Percentiles rank a stretch among this genome's conserved stretches.
Evolutionary conservation across 2,329 filamentous ascomycete species (phyloP).

Genomic region (Neonectria punicea): DNA sequence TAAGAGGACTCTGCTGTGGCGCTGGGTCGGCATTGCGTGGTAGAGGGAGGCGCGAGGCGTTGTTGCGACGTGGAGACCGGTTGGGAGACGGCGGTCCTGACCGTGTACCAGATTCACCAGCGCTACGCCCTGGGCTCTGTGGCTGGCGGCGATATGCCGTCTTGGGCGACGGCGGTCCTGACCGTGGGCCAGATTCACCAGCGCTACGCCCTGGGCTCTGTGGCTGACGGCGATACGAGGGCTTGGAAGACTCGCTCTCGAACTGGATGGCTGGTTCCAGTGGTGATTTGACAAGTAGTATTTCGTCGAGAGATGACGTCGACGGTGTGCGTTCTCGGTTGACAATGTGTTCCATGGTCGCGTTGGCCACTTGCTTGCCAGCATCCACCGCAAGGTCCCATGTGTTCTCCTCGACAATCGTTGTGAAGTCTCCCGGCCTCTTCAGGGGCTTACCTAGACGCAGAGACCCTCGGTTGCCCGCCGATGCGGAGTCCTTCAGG

Average conservation of each 20-base stretch:
- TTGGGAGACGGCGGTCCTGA: constrained; percentile 30
- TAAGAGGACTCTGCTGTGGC: constrained; percentile 66
- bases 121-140: constrained; percentile 30
- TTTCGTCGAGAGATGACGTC: constrained; percentile 48
- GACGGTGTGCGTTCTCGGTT: constrained; percentile 42
- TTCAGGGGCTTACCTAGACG: constrained; percentile 37
- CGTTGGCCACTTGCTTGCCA: constrained; percentile 18
- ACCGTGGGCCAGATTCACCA: constrained; percentile 25
- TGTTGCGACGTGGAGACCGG: constrained; percentile 35
- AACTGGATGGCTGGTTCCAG: constrained; percentile 27
- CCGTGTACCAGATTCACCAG: constrained; percentile 24
- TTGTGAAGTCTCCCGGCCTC: constrained; percentile 55
- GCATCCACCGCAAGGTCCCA: constrained; percentile 52
- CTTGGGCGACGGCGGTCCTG: constrained; percentile 30
- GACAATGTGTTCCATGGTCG: constrained; percentile 13
- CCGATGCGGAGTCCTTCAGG: constrained; percentile 61
- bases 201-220: constrained; percentile 30
- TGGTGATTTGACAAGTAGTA: constrained; percentile 42
- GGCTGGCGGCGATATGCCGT: background rate
- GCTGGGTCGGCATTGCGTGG: constrained; percentile 51
- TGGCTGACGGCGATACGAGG: constrained; percentile 28
- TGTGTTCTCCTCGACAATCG: constrained; percentile 60
- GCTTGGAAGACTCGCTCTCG: constrained; percentile 17
- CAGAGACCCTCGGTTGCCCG: constrained; percentile 58
- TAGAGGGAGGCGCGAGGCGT: constrained; percentile 42